phyloP scores from a whole-genome alignment of 1,284 basidiomycete genomes.

The Tilletia caries region DNA sequence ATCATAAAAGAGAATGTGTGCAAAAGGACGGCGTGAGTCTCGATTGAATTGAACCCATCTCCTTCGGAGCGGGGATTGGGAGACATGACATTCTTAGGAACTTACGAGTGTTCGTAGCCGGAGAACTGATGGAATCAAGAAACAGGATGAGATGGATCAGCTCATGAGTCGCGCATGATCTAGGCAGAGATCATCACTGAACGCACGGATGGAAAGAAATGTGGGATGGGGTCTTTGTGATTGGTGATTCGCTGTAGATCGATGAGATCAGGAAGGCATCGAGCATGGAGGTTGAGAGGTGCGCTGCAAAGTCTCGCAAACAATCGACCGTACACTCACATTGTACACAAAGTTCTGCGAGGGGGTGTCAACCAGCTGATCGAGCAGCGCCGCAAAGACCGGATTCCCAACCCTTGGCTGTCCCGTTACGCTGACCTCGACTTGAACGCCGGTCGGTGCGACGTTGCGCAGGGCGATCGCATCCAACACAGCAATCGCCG shows the following conservation, averaged over 20 bases:
- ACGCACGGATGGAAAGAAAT: not conserved
- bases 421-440: constrained; percentile 9
- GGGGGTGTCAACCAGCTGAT: not conserved
- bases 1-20: not conserved
- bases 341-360: not conserved
- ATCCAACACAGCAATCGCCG: not conserved
- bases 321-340: not conserved
- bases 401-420: not conserved
- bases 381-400: constrained; percentile 5
- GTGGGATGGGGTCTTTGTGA: not conserved
- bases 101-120: not conserved
- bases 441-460: not conserved
- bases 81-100: not conserved
- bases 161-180: too few species aligned
- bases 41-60: too few species aligned
- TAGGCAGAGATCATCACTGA: too few species aligned
- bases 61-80: too few species aligned
- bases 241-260: not conserved
- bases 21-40: not conserved
- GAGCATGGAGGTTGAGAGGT: not conserved
- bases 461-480: not conserved
- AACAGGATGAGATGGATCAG: too few species aligned
- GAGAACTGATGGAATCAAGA: not conserved
- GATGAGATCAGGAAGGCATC: not conserved
- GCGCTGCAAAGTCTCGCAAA: too few species aligned